Evolutionary conservation across 2,329 filamentous ascomycete species (phyloP).

Genomic region (Talaromyces sp.): DNA sequence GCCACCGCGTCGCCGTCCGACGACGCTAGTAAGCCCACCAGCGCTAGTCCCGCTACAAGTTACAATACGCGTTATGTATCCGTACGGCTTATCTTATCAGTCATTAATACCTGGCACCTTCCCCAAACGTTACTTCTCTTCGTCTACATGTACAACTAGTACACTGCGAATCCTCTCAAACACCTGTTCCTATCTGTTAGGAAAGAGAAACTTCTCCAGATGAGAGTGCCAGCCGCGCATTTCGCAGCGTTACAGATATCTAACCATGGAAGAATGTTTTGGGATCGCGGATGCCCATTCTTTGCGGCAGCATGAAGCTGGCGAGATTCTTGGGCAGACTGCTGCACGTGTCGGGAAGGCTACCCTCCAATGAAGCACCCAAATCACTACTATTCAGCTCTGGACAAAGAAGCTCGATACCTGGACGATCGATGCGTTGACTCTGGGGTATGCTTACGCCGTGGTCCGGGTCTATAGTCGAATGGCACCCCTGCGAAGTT

Average conservation of each 20-base stretch:
- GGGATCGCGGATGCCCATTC: constrained; percentile 34
- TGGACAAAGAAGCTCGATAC: constrained; percentile 32
- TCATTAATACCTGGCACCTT: neutral
- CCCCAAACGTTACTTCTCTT: neutral
- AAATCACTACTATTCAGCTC: constrained; percentile 42
- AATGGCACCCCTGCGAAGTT: constrained; percentile 50
- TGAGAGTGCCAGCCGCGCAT: neutral
- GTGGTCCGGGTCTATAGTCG: constrained; percentile 32
- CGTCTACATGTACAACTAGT: neutral
- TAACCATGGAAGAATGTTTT: constrained; percentile 19
- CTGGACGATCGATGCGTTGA: neutral
- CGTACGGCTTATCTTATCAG: neutral
- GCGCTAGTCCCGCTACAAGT: neutral
- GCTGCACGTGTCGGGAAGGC: constrained; percentile 43
- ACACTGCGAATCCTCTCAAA: neutral
- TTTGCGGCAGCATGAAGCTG: constrained; percentile 27
- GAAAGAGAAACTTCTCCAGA: neutral
- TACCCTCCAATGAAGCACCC: constrained; percentile 48
- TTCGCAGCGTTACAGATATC: neutral
- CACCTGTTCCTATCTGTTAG: neutral
- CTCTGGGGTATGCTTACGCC: neutral
- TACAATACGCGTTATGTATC: neutral
- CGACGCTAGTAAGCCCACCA: neutral
- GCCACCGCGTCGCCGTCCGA: neutral
- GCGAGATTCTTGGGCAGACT: constrained; percentile 30